Evolutionary conservation across 75 land plant genomes (phyloP).

Genomic region (Sequoiadendron giganteum): DNA sequence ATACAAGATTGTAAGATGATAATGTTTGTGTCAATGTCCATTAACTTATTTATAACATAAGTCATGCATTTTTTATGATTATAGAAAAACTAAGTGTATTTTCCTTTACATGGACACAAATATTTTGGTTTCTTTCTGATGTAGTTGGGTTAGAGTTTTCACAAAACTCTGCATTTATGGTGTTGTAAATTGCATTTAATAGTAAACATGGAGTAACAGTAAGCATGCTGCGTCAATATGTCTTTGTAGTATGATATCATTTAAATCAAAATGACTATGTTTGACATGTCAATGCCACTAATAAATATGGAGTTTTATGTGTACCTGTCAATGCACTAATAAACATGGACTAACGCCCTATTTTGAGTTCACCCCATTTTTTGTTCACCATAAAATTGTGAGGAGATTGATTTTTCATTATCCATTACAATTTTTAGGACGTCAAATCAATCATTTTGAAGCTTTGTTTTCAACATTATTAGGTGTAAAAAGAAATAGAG

Average conservation of each 20-base stretch:
- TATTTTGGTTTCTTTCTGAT: neutral
- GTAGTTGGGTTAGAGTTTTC: neutral
- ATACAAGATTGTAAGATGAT: neutral
- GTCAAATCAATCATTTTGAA: neutral
- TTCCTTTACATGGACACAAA: neutral
- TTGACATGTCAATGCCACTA: neutral
- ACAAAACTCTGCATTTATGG: neutral
- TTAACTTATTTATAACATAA: neutral
- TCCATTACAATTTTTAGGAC: no score
- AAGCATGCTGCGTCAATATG: neutral
- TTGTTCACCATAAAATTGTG: neutral
- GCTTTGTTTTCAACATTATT: neutral
- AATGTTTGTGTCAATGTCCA: neutral
- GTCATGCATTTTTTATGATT: neutral
- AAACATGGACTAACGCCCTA: neutral
- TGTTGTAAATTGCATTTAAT: neutral
- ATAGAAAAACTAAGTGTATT: neutral
- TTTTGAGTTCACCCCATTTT: neutral
- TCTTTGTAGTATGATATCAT: neutral
- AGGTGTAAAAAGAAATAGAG: no score
- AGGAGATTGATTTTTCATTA: neutral
- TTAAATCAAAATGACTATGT: neutral
- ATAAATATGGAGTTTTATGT: neutral
- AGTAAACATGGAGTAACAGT: neutral
- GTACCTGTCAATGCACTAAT: no score